phyloP scores from a whole-genome alignment of 192 early-diverging fungal genomes.

The Pilaira anomala region DNA sequence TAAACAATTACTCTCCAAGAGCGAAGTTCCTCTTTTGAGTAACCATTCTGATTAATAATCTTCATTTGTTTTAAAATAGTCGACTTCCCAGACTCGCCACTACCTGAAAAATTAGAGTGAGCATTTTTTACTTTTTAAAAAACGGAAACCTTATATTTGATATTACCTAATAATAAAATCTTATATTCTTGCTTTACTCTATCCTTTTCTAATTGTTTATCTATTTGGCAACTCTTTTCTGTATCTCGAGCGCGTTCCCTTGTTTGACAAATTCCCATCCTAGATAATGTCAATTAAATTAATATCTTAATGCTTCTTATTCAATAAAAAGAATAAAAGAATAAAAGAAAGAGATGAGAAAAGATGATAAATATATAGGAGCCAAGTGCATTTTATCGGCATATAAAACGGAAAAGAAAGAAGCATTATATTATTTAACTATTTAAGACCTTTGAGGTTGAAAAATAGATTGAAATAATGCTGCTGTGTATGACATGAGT shows the following conservation, averaged over 20 bases:
- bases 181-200: constrained; percentile 67
- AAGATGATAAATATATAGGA: not conserved
- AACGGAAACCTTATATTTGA: constrained; percentile 93
- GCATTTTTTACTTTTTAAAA: constrained; percentile 65
- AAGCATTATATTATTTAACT: too few species aligned
- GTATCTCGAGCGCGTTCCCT: constrained; percentile 27
- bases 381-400: too few species aligned
- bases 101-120: constrained; percentile 49
- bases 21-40: constrained; percentile 74
- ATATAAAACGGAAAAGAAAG: too few species aligned
- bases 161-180: constrained; percentile 75
- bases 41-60: constrained; percentile 93
- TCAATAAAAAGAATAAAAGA: constrained; percentile 2
- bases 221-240: constrained; percentile 54
- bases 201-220: constrained; percentile 62
- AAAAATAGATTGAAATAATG: too few species aligned
- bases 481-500: too few species aligned
- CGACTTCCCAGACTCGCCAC: constrained; percentile 93
- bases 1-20: constrained; percentile 77
- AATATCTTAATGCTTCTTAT: not conserved
- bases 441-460: too few species aligned
- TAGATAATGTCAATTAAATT: not conserved
- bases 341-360: constrained; percentile 3
- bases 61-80: constrained; percentile 98
- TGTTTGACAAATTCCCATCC: constrained; percentile 31